phyloP scores from a whole-genome alignment of 129 eudicot species.

The Ambrosia artemisiifolia region DNA sequence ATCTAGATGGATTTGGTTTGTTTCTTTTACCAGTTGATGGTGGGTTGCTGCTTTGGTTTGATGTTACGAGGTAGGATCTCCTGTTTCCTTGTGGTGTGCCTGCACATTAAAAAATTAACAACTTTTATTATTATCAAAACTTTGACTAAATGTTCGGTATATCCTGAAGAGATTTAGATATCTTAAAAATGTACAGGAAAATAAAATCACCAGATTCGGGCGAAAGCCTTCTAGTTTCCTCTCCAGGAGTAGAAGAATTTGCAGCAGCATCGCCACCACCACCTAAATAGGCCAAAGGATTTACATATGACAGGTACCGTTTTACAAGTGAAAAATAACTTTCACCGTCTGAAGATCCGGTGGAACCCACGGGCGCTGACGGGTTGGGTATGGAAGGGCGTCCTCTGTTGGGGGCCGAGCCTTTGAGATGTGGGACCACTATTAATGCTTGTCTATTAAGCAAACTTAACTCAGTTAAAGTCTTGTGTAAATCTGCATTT shows the following conservation, averaged over 20 bases:
- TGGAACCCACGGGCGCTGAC: constrained; percentile 28
- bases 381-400: constrained; percentile 24
- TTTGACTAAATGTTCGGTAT: not conserved
- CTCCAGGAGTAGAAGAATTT: constrained; percentile 43
- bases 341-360: constrained; percentile 49
- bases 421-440: constrained; percentile 51
- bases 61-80: constrained; percentile 27
- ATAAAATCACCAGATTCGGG: constrained; percentile 52
- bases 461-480: constrained; percentile 58
- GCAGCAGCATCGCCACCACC: constrained; percentile 27
- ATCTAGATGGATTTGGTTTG: constrained; percentile 35
- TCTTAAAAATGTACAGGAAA: not conserved
- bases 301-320: constrained; percentile 57
- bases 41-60: constrained; percentile 33
- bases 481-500: constrained; percentile 56
- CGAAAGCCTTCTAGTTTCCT: constrained; percentile 45
- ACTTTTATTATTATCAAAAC: constrained; percentile 1
- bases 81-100: constrained; percentile 49
- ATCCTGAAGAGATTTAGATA: not conserved
- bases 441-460: constrained; percentile 70
- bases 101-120: constrained; percentile 24
- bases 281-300: constrained; percentile 71
- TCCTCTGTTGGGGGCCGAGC: constrained; percentile 28
- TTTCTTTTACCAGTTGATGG: constrained; percentile 26
- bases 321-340: constrained; percentile 59